Base-by-base conservation (phyloP, 179 eudicot genomes). In the Beta macrorhiza region DNA sequence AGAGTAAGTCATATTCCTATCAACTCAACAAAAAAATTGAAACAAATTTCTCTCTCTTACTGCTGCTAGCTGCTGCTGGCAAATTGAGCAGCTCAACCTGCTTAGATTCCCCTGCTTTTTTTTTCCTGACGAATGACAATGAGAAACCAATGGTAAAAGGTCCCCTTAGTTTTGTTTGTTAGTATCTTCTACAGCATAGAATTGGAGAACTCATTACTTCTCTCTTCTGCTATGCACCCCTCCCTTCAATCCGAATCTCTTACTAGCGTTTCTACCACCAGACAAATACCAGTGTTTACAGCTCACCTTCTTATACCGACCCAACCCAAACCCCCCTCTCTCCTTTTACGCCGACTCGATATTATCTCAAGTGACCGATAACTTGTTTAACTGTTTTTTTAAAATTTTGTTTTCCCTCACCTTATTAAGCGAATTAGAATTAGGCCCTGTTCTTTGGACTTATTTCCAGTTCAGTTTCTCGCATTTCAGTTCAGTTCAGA, bases 121-220 rank as follows among this genome's bases (percentile, higher is more conserved):
- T 49, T 22, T 72, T n/a, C 10, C 52, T 75, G 51, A 37, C 67
- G 47, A 74, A 74, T 74, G 77, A 74, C 49, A 74, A 74, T 52
- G 20, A 74, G 62, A 74, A 74, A 16, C 44, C 19, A 32, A 55
- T 25, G 49, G 5, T 5, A 68, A 74, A 74, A 74, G 77, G 63
- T 74, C 64, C 49, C 77, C 25, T 72, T 52, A 5, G 45, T 32
- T 44, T 69, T 69, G 73, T 69, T 69, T 69, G 76, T 0, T 72
- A 11, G 17, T 72, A 5, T 51, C 6, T 72, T 22, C 17, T 49
- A 67, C n/a, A 22, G 44, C 25, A 11, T 10, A 10, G 17, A 20
- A 7, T 20, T 13, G 19, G 20, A 58, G n/a, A 15, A 25, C 37
- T 25, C 68, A 25, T 62, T n/a, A 9, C 7, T 19, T 22, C 29